A percentile compares a stretch with the other conserved stretches of the same genome.
phyloP scores from a whole-genome alignment of 768 basidiomycete genomes.

The Leccinum boreale region DNA sequence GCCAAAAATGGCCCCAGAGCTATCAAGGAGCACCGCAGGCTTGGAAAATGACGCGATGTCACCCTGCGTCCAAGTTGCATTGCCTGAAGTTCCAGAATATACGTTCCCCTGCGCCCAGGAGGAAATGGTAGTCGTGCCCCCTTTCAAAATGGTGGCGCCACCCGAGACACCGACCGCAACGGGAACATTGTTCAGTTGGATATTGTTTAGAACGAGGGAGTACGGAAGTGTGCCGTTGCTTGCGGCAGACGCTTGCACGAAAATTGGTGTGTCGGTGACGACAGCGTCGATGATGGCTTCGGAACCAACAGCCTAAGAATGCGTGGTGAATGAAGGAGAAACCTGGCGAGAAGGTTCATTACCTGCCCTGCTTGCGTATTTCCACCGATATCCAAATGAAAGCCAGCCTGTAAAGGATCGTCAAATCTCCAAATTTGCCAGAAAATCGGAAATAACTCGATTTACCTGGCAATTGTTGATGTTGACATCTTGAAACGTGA shows the following conservation, averaged over 20 bases:
- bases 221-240: slow-evolving; percentile 29
- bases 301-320: slow-evolving; percentile 38
- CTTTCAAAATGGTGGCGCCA: slow-evolving; percentile 33
- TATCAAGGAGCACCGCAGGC: slow-evolving; percentile 52
- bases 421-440: background rate
- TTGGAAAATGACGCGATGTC: slow-evolving; percentile 46
- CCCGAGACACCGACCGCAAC: slow-evolving; percentile 30
- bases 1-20: slow-evolving; percentile 58
- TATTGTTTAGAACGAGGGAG: slow-evolving; percentile 36
- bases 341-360: background rate
- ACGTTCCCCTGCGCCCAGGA: slow-evolving; percentile 78
- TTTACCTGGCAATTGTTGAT: slow-evolving; percentile 37
- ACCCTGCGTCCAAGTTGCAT: slow-evolving; percentile 47
- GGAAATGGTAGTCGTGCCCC: slow-evolving; percentile 33
- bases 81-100: slow-evolving; percentile 49
- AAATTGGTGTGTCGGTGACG: slow-evolving; percentile 42
- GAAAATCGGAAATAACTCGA: background rate
- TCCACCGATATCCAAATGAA: slow-evolving; percentile 43
- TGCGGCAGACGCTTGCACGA: slow-evolving; percentile 37
- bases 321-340: background rate
- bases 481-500: slow-evolving; percentile 51
- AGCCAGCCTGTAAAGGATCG: slow-evolving; percentile 35
- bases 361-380: slow-evolving; percentile 32
- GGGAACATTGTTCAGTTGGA: slow-evolving; percentile 32
- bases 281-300: slow-evolving; percentile 46